These are phyloP conservation scores for Cadophora sp. DNA, from an alignment of 2,329 filamentous ascomycete genomes.

Conservation along the genomic window DNA sequence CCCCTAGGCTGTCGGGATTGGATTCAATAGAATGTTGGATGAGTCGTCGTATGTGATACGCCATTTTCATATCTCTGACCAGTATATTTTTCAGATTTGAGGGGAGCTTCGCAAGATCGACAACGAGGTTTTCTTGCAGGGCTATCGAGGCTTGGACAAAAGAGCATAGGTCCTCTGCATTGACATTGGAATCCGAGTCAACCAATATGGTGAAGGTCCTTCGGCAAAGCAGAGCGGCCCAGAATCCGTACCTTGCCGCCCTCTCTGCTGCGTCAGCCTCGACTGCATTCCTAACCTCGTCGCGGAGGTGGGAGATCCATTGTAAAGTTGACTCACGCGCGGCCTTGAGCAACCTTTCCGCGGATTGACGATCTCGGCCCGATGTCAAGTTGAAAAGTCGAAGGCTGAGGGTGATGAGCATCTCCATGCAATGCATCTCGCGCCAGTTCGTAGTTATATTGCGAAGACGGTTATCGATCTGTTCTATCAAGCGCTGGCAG, in stretches of 20 bases:
- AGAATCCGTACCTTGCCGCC: slow-evolving; percentile 55
- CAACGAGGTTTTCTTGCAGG: slow-evolving; percentile 55
- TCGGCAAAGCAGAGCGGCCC: slow-evolving; percentile 62
- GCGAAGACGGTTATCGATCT: slow-evolving; percentile 54
- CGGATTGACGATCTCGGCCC: slow-evolving; percentile 24
- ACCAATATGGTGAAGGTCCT: slow-evolving; percentile 49
- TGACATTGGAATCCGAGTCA: slow-evolving; percentile 14
- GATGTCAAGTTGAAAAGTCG: slow-evolving; percentile 46
- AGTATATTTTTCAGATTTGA: slow-evolving; percentile 48
- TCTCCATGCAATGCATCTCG: slow-evolving; percentile 63
- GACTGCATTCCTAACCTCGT: slow-evolving; percentile 50
- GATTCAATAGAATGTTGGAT: slow-evolving; percentile 47
- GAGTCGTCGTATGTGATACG: slow-evolving; percentile 46
- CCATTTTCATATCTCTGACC: slow-evolving; percentile 54
- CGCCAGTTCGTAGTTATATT: slow-evolving; percentile 62
- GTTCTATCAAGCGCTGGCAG: slow-evolving; percentile 53
- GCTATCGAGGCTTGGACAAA: slow-evolving; percentile 51
- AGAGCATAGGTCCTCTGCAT: slow-evolving; percentile 33
- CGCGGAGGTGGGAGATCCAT: slow-evolving; percentile 58
- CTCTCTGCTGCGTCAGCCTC: slow-evolving; percentile 50
- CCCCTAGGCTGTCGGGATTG: slow-evolving; percentile 41
- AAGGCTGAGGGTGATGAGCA: slow-evolving; percentile 58
- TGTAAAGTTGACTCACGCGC: slow-evolving; percentile 52
- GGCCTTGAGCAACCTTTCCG: slow-evolving; percentile 46
- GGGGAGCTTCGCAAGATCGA: slow-evolving; percentile 48